Evolutionary conservation across 2,329 filamentous ascomycete genomes (phyloP).

Genomic region (Cladophialophora yegresii): DNA sequence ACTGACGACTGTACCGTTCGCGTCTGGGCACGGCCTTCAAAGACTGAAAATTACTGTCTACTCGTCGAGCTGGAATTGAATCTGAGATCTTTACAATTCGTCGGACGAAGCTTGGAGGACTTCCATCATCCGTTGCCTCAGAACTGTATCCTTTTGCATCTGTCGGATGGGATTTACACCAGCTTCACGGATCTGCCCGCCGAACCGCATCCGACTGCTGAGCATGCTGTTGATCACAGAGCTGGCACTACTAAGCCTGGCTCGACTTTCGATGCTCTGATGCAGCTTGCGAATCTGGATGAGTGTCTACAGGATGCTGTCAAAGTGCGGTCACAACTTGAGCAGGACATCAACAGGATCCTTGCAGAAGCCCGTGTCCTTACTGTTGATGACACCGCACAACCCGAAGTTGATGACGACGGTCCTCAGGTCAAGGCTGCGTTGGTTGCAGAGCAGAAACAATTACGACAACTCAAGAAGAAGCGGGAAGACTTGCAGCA

Average conservation of each 20-base stretch:
- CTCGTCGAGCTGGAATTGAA: slow-evolving; percentile 73
- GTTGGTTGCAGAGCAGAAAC: slow-evolving; percentile 32
- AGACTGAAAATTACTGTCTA: slow-evolving; percentile 59
- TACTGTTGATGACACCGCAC: slow-evolving; percentile 45
- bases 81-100: slow-evolving; percentile 72
- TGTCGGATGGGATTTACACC: slow-evolving; percentile 83
- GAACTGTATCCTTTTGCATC: slow-evolving; percentile 83
- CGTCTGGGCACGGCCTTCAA: slow-evolving; percentile 68
- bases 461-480: slow-evolving; percentile 38
- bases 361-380: slow-evolving; percentile 25
- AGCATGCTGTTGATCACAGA: slow-evolving; percentile 24
- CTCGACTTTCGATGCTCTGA: slow-evolving; percentile 82
- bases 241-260: slow-evolving; percentile 46
- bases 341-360: slow-evolving; percentile 69
- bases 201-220: slow-evolving; percentile 33
- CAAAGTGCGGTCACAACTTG: slow-evolving; percentile 70
- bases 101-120: slow-evolving; percentile 65
- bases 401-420: slow-evolving; percentile 42
- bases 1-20: slow-evolving; percentile 66
- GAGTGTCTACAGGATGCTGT: slow-evolving; percentile 89
- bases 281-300: slow-evolving; percentile 84
- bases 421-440: slow-evolving; percentile 35
- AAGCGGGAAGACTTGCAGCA: slow-evolving; percentile 48
- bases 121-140: slow-evolving; percentile 73
- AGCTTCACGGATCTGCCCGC: slow-evolving; percentile 67